Evolutionary conservation across 2,329 filamentous ascomycete genomes (phyloP).

Genomic region (Pyrenochaeta sp.): DNA sequence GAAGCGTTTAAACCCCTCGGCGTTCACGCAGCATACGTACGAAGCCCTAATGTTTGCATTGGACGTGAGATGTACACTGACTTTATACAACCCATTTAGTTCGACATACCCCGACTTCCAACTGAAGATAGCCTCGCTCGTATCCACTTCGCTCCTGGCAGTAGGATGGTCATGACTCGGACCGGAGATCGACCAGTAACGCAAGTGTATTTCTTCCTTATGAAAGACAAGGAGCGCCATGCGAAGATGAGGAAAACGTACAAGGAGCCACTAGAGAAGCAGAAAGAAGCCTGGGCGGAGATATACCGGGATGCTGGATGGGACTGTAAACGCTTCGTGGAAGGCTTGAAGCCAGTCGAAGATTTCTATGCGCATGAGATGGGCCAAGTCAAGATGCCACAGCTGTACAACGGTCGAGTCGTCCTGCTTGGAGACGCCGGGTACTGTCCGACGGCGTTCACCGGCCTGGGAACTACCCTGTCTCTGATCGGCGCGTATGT

Average conservation of each 20-base stretch:
- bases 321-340: conserved; percentile 54
- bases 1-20: conserved; percentile 21
- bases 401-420: conserved; percentile 58
- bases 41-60: no score
- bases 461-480: conserved; percentile 37
- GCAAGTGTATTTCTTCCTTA: conserved; percentile 34
- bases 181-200: conserved; percentile 28
- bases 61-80: no score
- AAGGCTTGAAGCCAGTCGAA: conserved; percentile 47
- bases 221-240: conserved; percentile 10
- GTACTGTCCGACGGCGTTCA: conserved; percentile 36
- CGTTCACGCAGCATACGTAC: conserved; percentile 28
- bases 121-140: conserved; percentile 24
- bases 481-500: conserved; percentile 51
- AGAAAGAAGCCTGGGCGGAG: conserved; percentile 43
- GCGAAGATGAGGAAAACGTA: conserved; percentile 8
- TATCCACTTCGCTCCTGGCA: conserved; percentile 14
- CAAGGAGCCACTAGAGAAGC: conserved; percentile 51
- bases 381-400: conserved; percentile 55
- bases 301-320: conserved; percentile 55
- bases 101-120: conserved; percentile 29
- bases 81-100: conserved; percentile 4
- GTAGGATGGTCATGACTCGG: conserved; percentile 28
- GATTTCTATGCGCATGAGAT: conserved; percentile 60
- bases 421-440: conserved; percentile 63